Conservation (phyloP, 352 stramenopile species). For the Globisporangium sylvaticum region DNA sequence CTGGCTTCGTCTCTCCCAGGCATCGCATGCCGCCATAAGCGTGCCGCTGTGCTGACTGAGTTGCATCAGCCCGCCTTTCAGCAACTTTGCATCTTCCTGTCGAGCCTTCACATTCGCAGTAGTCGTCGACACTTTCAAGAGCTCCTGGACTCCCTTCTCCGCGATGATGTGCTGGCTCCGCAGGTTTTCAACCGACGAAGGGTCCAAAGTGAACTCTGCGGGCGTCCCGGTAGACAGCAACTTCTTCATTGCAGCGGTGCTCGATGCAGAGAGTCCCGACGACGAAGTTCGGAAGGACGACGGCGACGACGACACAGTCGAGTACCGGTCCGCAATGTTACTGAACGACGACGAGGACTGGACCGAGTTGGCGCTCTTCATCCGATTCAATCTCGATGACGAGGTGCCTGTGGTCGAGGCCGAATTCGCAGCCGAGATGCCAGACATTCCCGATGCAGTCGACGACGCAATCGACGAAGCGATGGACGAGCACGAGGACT, state of each 20-base stretch:
- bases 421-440: constrained; percentile 13
- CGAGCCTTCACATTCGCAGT: constrained; percentile 38
- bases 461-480: constrained; percentile 18
- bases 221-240: constrained; percentile 31
- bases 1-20: constrained; percentile 37
- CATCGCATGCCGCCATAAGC: constrained; percentile 47
- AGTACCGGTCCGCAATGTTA: constrained; percentile 18
- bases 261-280: constrained; percentile 22
- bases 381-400: constrained; percentile 2
- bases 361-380: constrained; percentile 4
- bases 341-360: constrained; percentile 15
- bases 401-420: constrained; percentile 12
- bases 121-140: constrained; percentile 47
- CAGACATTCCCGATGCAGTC: constrained; percentile 13
- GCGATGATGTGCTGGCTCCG: constrained; percentile 65
- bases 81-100: constrained; percentile 47
- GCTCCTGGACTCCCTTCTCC: constrained; percentile 53
- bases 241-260: constrained; percentile 30
- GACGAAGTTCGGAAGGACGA: constrained; percentile 14
- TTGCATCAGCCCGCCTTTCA: constrained; percentile 42
- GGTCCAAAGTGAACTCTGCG: constrained; percentile 44
- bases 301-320: constrained; percentile 24
- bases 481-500: constrained; percentile 45
- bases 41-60: constrained; percentile 38
- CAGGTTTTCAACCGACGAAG: constrained; percentile 44